Percentiles rank a stretch among this genome's conserved stretches.
phyloP scores from a whole-genome alignment of 495 filamentous ascomycete species.

The Cercophora samala region DNA sequence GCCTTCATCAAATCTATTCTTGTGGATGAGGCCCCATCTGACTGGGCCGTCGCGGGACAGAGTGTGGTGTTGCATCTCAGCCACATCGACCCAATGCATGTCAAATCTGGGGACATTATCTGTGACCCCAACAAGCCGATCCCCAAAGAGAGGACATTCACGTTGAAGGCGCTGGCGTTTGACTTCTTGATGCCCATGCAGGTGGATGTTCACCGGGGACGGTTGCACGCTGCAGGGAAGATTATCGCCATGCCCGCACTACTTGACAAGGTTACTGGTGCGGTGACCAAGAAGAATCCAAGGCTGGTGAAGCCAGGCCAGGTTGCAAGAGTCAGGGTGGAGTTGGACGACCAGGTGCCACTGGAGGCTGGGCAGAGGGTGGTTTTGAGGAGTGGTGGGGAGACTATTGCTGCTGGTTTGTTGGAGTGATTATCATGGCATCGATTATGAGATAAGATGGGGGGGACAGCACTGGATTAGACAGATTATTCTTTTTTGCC shows the following conservation, averaged over 20 bases:
- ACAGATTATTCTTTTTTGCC: background rate
- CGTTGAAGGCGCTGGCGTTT: conserved; percentile 80
- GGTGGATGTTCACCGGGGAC: conserved; percentile 82
- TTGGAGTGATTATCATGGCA: conserved; percentile 54
- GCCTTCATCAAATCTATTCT: conserved; percentile 75
- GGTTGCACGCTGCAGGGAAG: conserved; percentile 72
- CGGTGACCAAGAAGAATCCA: conserved; percentile 74
- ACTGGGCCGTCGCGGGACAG: conserved; percentile 97
- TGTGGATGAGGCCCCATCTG: conserved; percentile 63
- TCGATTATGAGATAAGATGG: background rate
- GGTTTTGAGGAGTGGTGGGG: conserved; percentile 73
- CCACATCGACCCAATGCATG: conserved; percentile 80
- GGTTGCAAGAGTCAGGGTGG: conserved; percentile 64
- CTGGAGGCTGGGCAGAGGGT: conserved; percentile 74
- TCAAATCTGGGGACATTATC: conserved; percentile 79
- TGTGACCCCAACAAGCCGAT: conserved; percentile 69
- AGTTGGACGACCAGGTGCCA: conserved; percentile 71
- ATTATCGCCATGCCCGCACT: conserved; percentile 66
- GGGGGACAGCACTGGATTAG: background rate
- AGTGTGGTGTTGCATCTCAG: conserved; percentile 77
- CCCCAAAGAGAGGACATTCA: conserved; percentile 64
- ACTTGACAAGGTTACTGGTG: conserved; percentile 71
- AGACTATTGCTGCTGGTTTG: conserved; percentile 83
- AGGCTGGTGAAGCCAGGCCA: conserved; percentile 71
- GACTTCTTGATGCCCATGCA: conserved; percentile 83